These are phyloP conservation scores for Globisporangium spinosum DNA, from an alignment of 352 stramenopile species.

Conservation along the genomic window DNA sequence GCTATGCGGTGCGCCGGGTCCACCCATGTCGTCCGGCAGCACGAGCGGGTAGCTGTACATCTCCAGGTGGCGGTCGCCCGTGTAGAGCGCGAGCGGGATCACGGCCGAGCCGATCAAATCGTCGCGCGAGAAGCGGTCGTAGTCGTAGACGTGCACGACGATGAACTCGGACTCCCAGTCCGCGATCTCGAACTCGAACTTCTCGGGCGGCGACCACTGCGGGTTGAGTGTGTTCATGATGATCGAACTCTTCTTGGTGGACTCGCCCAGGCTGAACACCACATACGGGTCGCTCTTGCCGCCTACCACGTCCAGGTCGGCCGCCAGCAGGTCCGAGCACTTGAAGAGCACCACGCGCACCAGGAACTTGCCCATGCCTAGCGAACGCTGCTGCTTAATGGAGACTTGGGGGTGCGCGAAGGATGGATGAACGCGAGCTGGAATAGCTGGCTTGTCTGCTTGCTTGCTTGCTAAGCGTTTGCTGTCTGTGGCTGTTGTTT, in stretches of 20 bases:
- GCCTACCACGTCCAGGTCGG: slow-evolving; percentile 43
- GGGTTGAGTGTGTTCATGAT: slow-evolving; percentile 66
- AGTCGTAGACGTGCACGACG: slow-evolving; percentile 65
- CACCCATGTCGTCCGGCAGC: slow-evolving; percentile 50
- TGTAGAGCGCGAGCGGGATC: slow-evolving; percentile 60
- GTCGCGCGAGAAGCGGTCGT: slow-evolving; percentile 61
- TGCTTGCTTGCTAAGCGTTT: neutral
- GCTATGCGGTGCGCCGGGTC: slow-evolving; percentile 39
- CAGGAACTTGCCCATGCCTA: slow-evolving; percentile 34
- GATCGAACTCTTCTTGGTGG: slow-evolving; percentile 59
- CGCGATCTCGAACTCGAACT: slow-evolving; percentile 65
- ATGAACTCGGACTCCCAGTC: slow-evolving; percentile 67
- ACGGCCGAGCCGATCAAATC: slow-evolving; percentile 71
- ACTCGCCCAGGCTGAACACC: slow-evolving; percentile 45
- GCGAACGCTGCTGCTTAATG: neutral
- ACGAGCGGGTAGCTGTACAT: slow-evolving; percentile 74
- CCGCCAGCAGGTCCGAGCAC: slow-evolving; percentile 52
- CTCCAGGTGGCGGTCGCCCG: slow-evolving; percentile 49
- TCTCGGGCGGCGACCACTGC: slow-evolving; percentile 64
- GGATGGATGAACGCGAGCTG: neutral
- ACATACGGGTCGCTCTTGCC: slow-evolving; percentile 81
- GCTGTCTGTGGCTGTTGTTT: neutral
- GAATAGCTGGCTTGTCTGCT: neutral
- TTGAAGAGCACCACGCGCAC: slow-evolving; percentile 61
- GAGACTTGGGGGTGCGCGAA: neutral